phyloP scores from a whole-genome alignment of 2,329 filamentous ascomycete species.

The Diaporthe nobilis region DNA sequence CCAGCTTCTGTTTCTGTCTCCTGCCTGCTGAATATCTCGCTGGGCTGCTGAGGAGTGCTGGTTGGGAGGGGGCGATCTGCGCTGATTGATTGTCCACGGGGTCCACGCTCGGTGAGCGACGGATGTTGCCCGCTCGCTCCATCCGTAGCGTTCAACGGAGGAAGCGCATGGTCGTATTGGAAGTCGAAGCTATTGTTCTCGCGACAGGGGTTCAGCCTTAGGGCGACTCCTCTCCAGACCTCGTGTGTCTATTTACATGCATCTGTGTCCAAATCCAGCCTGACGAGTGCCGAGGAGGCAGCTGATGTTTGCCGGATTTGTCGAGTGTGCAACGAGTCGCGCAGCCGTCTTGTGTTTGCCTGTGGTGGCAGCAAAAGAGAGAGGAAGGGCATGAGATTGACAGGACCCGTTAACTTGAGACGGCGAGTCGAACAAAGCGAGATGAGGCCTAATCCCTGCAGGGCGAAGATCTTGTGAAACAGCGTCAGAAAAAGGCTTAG shows the following conservation, averaged over 20 bases:
- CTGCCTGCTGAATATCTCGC: background rate
- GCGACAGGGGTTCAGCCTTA: background rate
- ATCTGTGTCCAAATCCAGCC: background rate
- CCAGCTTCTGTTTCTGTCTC: background rate
- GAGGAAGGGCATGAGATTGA: background rate
- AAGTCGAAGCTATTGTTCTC: background rate
- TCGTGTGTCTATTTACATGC: background rate
- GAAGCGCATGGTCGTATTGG: constrained; percentile 24
- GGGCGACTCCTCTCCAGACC: background rate
- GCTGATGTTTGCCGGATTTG: background rate
- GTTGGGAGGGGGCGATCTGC: constrained; percentile 8
- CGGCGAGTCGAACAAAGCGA: constrained; percentile 35
- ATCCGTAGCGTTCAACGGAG: constrained; percentile 9
- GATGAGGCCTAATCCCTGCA: constrained; percentile 31
- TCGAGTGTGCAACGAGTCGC: constrained; percentile 2
- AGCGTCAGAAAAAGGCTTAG: constrained; percentile 18
- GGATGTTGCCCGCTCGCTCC: constrained; percentile 22
- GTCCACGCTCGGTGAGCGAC: constrained; percentile 20
- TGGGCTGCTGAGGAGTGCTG: background rate
- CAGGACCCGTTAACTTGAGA: constrained; percentile 17
- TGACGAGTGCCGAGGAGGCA: background rate
- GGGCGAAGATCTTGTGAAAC: constrained; percentile 30
- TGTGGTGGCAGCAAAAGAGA: background rate
- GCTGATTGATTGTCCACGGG: background rate
- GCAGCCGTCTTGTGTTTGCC: background rate